Base-by-base conservation (phyloP, 2,329 filamentous ascomycete species). In the Gaeumannomyces sp. region DNA sequence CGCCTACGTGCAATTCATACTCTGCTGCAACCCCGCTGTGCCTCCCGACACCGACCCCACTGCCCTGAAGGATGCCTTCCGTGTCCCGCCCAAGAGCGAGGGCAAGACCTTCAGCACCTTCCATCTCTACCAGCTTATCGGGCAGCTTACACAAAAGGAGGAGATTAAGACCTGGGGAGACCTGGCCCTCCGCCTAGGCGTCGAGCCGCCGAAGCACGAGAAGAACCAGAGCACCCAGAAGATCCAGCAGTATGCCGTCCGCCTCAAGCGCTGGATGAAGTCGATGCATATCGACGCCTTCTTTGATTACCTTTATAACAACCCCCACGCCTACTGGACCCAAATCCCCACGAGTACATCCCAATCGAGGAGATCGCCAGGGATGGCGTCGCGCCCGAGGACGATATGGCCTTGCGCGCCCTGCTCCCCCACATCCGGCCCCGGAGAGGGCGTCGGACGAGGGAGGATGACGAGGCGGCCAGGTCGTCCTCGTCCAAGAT, bases 241-340 rank as follows among this genome's bases (percentile, higher is more conserved):
- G 75, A 90, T 97, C 65, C 92, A 96, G 74, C 93, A 97, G 75
- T 97, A 97, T 79, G 92, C 92, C 59, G 93, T 97, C 60, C 85
- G 93, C 66, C 79, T 97, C 65, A 97, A 97, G 91, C 89, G 94
- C 73, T 97, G 93, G 93, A 95, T 97, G 91, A 92, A 92, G 74
- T 93, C 93, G 6, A 94, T 96, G 90, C 93, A 97, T 74, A 87
- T 97, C 63, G 92, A 96, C 80, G 91, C 92, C 14, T 97, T 97
- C 74, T 97, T 97, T 72, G 92, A 96, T 74, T 97, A 92, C 74
- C 85, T 96, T 27, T 82, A 94, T 67, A 86, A 87, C 61, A 92
- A 92, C 68, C 80, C 85, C 31, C 92, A 96, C 75, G 78, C 85
- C 0, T 97, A 97, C 75, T 96, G 89, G 80, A 88, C 85, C 22